Evolutionary conservation across 2,329 filamentous ascomycete genomes (phyloP).

Genomic region (Colletotrichum scovillei): DNA sequence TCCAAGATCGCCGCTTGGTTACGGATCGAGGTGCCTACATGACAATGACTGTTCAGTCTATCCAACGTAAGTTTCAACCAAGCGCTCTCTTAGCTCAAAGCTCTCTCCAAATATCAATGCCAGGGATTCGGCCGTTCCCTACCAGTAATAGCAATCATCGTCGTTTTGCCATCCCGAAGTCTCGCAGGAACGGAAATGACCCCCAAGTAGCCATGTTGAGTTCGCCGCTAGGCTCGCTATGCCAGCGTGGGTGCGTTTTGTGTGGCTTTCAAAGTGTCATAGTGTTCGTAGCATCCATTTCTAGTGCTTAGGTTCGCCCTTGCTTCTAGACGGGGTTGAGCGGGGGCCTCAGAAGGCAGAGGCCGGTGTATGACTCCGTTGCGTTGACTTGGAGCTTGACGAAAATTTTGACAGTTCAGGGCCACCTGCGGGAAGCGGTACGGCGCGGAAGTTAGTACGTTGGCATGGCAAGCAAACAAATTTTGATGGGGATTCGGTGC

Average conservation of each 20-base stretch:
- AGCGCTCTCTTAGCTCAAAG: background rate
- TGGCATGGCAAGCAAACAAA: constrained; percentile 33
- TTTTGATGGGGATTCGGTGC: constrained; percentile 13
- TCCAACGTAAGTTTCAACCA: background rate
- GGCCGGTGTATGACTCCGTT: constrained; percentile 6
- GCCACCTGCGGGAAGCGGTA: constrained; percentile 33
- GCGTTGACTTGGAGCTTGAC: background rate
- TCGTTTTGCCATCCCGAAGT: background rate
- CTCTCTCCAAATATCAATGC: background rate
- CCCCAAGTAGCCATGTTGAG: background rate
- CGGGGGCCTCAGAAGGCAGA: constrained; percentile 1
- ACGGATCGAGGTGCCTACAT: background rate
- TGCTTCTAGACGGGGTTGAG: constrained; percentile 25
- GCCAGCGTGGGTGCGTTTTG: background rate
- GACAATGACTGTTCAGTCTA: background rate
- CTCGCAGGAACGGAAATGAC: background rate
- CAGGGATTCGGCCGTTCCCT: background rate
- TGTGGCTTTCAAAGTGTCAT: background rate
- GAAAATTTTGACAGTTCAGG: constrained; percentile 20
- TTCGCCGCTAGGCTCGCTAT: background rate
- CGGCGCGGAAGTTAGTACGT: constrained; percentile 35
- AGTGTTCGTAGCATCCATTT: background rate
- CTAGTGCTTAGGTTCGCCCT: constrained; percentile 11
- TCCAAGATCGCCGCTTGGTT: constrained; percentile 3
- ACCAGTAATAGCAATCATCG: background rate